Base-by-base conservation (phyloP, 371 early-diverging fungal genomes). In the Quaeritorhiza haematococci region DNA sequence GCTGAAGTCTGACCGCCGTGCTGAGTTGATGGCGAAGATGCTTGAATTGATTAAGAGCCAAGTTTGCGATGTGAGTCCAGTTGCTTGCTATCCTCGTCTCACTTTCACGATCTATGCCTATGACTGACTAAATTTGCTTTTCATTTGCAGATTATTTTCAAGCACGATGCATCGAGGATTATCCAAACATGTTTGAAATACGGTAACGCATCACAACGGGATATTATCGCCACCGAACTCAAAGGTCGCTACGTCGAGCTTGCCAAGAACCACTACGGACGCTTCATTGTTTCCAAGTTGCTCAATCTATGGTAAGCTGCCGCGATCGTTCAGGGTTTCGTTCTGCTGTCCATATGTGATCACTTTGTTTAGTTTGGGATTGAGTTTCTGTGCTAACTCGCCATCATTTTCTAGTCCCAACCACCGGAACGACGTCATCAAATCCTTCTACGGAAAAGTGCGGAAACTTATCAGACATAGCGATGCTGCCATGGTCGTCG, bases 161-260 rank as follows among this genome's bases (percentile, higher is more conserved):
- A 94, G 73, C 95, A 93, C 79, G 97, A 96, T 65, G 88, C 92
- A 49, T 86, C 87, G n/a, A 87, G 97, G 63, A 84, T 96, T 28
- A 81, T 96, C 51, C 96, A 96, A 69, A 87, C 91, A 21, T 86
- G 88, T 62, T 68, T 96, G 21, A 96, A 96, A 72, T 79, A 90
- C 71, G 97, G 94, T 19, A 87, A 74, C 59, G 74, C 72, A 38
- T 76, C 79, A 30, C 93, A 96, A 69, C 80, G 91, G 61, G 80
- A 80, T 35, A 67, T 71, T 42, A 90, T 96, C 56, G 92, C 91
- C 21, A 71, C 72, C 33, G 95, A 94, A 66, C 76, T 96, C 34
- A 73, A 78, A 50, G 92, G 92, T 3, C 66, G 76, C 32, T 92
- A 82, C 57, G 66, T 86, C 41, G 85, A 85, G 19, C 72, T 95